Evolutionary conservation across 2,329 filamentous ascomycete genomes (phyloP), one percentile per base, ranked within the genome.

Genomic region (Clathrospora elynae): DNA sequence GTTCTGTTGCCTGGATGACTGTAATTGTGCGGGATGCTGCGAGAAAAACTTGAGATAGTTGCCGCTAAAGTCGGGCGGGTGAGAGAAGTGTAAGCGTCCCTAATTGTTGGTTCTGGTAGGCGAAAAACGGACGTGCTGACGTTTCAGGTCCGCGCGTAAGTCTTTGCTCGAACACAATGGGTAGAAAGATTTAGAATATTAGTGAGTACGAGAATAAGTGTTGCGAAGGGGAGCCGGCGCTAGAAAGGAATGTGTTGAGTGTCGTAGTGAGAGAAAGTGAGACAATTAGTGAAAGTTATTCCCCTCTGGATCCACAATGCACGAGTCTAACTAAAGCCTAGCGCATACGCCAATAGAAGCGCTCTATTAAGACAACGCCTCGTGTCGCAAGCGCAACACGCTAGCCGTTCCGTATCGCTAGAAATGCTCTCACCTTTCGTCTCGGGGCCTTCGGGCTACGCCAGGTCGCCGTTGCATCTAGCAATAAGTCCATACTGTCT

Each of bases 261-360:
- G 49, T 34, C 44, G 42, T 48, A 54, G 42, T 46, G 34, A 50
- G 45, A 43, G 32, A 49, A 48, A 36, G 44, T 37, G 28, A 49
- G 44, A 58, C 58, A 53, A 61, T 64, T 61, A 64, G 59, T 53
- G 62, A 36, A 59, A 49, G 44, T 59, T 51, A 51, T 52, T 54
- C 52, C 59, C 58, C n/a, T n/a, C n/a, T n/a, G 53, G 56, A 57
- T 59, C 58, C 57, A 55, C 57, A 16, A 51, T 43, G 37, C 42
- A 45, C 45, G 42, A 46, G 49, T 39, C 58, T 57, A 40, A 38
- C 47, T 53, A 32, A 14, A 41, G 61, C 40, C 51, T 66, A 66
- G 61, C 54, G 46, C 33, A 37, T 17, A 32, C 48, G 40, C 58
- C 44, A 51, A 53, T 56, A 60, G 46, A 60, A 44, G 58, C 51